Conservation (phyloP, 805 yeast genomes). For the Ogataea glucozyma region DNA sequence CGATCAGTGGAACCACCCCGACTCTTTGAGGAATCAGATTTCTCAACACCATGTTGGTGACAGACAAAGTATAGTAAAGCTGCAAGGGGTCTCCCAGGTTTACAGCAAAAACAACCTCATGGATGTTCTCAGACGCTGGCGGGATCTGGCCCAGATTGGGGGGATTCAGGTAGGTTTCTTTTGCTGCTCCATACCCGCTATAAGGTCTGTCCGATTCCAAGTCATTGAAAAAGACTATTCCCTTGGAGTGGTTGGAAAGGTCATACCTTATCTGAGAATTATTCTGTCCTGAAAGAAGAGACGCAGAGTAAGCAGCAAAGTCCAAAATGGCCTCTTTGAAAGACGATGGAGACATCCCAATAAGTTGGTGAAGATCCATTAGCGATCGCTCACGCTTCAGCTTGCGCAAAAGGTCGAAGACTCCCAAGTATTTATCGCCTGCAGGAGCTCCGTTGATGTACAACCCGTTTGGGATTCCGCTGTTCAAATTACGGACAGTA, state of each 20-base stretch:
- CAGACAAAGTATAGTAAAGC: constrained; percentile 48
- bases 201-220: constrained; percentile 64
- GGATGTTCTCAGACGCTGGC: constrained; percentile 67
- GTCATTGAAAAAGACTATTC: constrained; percentile 74
- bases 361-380: constrained; percentile 24
- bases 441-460: constrained; percentile 71
- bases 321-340: constrained; percentile 42
- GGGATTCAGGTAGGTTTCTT: constrained; percentile 46
- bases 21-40: constrained; percentile 73
- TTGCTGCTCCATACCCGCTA: constrained; percentile 43
- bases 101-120: constrained; percentile 69
- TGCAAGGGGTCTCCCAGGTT: constrained; percentile 57
- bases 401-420: constrained; percentile 42
- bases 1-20: constrained; percentile 72
- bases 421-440: constrained; percentile 44
- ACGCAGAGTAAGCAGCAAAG: constrained; percentile 35
- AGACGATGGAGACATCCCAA: constrained; percentile 36
- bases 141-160: constrained; percentile 64
- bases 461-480: constrained; percentile 43
- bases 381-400: constrained; percentile 39
- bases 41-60: constrained; percentile 50
- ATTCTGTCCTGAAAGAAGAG: constrained; percentile 11
- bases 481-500: constrained; percentile 6
- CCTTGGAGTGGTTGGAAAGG: constrained; percentile 23
- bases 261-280: constrained; percentile 27